Evolutionary conservation across 2,329 filamentous ascomycete species (phyloP), one percentile per base, ranked within the genome.

Genomic region (Colletotrichum siamense): DNA sequence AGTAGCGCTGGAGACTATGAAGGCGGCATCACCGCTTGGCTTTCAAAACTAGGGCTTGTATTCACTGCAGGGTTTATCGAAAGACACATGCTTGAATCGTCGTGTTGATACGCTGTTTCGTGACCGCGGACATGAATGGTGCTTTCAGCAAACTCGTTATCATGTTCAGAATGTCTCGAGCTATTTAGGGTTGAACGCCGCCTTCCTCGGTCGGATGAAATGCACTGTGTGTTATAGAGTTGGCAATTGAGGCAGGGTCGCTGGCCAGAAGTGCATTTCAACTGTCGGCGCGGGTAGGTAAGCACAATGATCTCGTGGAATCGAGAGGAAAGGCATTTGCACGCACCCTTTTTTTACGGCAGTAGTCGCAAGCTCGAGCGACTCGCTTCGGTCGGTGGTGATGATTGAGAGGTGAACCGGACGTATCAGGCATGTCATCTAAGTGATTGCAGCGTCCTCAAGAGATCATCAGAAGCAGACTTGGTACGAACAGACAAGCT

Each of bases 21-120:
- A 49, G 18, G 0, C 0, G 18, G 0, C 1, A 49, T 7, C 18
- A 0, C 18, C 39, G 18, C 0, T 1, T 49, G 18, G 39, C 18
- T 49, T 49, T n/a, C 39, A n/a, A 49, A 0, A 1, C 5, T n/a
- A 12, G 9, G 39, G 39, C 0, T 49, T 1, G 18, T n/a, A 4
- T 49, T 4, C 9, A 10, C 9, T 0, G 18, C 1, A n/a, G 39
- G 5, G 39, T n/a, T n/a, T 12, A n/a, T 49, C 18, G 39, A 49
- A 49, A 49, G 39, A n/a, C 18, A 49, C 18, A n/a, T 12, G 18
- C 18, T 49, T 0, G 39, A 12, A 49, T 49, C 39, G 18, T 49
- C 9, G 1, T 49, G 18, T n/a, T 49, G 18, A 0, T 49, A 49
- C 9, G 18, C 39, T 0, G 39, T 12, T 1, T 1, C 9, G 9